Conservation (phyloP, 495 filamentous ascomycete genomes). For the Hapsidospora chrysogenum region DNA sequence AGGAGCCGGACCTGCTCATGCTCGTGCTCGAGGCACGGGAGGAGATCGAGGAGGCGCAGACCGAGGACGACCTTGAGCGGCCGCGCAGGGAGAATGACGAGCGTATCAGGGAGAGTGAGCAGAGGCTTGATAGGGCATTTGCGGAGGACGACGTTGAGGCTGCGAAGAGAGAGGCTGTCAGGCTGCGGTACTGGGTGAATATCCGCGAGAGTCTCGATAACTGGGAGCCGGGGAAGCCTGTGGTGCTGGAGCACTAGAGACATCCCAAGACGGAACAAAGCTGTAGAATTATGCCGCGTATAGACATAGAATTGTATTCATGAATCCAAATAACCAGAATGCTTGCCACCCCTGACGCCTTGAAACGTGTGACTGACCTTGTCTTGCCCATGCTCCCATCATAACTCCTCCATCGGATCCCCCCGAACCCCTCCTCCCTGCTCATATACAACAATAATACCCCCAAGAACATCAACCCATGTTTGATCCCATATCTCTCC, state of each 20-base stretch:
- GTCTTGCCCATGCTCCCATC: no score
- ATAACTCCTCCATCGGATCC: no score
- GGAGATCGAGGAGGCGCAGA: constrained; percentile 58
- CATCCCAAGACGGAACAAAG: no score
- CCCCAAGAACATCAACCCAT: no score
- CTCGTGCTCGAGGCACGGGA: constrained; percentile 79
- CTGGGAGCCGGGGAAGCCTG: constrained; percentile 65
- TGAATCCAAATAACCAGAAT: no score
- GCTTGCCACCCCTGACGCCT: no score
- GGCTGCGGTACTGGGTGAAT: constrained; percentile 84
- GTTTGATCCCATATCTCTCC: no score
- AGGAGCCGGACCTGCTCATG: constrained; percentile 60
- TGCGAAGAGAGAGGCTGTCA: constrained; percentile 54
- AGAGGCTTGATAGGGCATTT: constrained; percentile 45
- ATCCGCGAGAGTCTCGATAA: constrained; percentile 60
- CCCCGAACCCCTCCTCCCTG: no score
- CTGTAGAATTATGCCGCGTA: no score
- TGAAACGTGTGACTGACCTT: no score
- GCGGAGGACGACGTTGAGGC: constrained; percentile 41
- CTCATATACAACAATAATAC: no score
- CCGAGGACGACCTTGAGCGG: constrained; percentile 42
- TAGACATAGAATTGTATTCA: no score
- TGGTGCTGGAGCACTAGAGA: constrained; percentile 54
- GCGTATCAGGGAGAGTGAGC: constrained; percentile 43
- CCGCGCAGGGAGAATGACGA: constrained; percentile 50